phyloP scores from a whole-genome alignment of 371 early-diverging fungal genomes.

The Phascolomyces articulosus region DNA sequence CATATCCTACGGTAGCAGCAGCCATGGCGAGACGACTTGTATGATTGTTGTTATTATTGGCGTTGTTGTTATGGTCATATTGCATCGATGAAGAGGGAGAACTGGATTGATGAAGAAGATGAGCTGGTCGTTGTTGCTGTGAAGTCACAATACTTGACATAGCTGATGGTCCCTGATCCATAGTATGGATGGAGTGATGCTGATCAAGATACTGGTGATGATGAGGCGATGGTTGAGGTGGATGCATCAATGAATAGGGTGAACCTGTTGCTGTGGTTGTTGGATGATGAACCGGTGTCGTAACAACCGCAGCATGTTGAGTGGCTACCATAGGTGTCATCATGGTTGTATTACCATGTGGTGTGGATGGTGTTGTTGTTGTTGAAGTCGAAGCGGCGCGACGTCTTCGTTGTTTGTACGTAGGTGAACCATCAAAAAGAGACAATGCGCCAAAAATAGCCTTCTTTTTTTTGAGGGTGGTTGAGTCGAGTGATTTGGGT shows the following conservation, averaged over 20 bases:
- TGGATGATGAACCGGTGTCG: constrained; percentile 21
- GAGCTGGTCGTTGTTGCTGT: neutral
- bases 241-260: constrained; percentile 32
- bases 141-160: neutral
- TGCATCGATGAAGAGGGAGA: constrained; percentile 9
- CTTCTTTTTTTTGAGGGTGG: constrained; percentile 40
- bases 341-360: no score
- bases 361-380: constrained; percentile 15
- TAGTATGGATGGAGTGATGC: no score
- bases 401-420: constrained; percentile 74
- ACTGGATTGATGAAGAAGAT: constrained; percentile 30
- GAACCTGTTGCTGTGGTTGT: neutral
- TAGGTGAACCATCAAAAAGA: constrained; percentile 73
- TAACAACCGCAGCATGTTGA: no score
- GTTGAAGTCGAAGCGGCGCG: constrained; percentile 56
- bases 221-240: constrained; percentile 3
- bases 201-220: no score
- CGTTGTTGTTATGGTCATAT: neutral
- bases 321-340: no score
- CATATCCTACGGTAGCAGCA: constrained; percentile 35
- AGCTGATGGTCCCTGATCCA: no score
- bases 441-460: constrained; percentile 61
- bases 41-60: constrained; percentile 1
- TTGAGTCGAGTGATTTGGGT: constrained; percentile 32
- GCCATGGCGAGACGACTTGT: constrained; percentile 45